Evolutionary conservation across 179 eudicot species (phyloP).

Genomic region (Camellia oleifera): DNA sequence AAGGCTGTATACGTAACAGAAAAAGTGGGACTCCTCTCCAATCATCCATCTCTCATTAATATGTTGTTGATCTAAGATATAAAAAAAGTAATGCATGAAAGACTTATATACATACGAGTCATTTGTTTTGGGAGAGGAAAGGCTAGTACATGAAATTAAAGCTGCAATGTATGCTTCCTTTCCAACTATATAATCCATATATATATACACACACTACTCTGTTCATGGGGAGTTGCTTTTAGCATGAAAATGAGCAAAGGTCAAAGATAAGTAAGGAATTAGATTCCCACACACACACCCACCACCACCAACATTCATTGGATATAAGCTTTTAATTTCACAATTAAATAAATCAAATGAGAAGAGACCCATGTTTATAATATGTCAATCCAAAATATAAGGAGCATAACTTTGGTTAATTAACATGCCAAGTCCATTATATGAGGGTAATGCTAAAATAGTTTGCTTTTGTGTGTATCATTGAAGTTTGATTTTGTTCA

Average conservation of each 20-base stretch:
- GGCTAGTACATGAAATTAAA: conserved; percentile 1
- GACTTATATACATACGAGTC: neutral
- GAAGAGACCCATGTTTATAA: no score
- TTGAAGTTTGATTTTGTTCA: no score
- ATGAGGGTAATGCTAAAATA: no score
- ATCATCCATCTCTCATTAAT: no score
- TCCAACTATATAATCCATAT: conserved; percentile 2
- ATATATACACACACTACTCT: neutral
- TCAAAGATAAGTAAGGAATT: conserved; percentile 1
- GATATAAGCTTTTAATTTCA: no score
- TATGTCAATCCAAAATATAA: no score
- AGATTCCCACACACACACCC: conserved; percentile 1
- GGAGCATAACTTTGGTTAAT: no score
- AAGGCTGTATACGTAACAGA: no score
- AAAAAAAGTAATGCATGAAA: neutral
- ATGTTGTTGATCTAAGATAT: neutral
- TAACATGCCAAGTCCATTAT: no score
- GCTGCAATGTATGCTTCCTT: conserved; percentile 18
- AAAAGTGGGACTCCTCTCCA: no score
- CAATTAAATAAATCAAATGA: no score
- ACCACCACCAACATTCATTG: neutral
- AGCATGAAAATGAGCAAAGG: conserved; percentile 13
- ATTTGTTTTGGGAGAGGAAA: neutral
- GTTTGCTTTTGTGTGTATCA: no score
- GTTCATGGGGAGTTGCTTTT: neutral